These are phyloP conservation scores for Purpureocillium lavendulum DNA, from an alignment of 2,329 filamentous ascomycete genomes.

Conservation along the genomic window DNA sequence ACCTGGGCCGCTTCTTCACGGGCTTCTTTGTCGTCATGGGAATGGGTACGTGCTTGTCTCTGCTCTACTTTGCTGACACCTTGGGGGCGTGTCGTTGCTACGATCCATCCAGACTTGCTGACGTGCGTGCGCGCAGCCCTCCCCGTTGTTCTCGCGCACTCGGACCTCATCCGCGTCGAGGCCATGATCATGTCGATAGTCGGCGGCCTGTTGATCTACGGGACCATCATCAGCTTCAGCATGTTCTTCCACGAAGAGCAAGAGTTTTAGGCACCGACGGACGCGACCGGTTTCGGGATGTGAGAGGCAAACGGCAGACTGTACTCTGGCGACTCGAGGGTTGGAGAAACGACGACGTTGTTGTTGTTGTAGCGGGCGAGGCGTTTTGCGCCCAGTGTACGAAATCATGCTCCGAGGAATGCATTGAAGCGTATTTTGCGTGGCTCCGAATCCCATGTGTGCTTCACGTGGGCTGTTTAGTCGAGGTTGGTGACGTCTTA, in stretches of 20 bases:
- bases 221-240: slow-evolving; percentile 94
- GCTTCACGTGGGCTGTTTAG: not conserved
- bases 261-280: slow-evolving; percentile 59
- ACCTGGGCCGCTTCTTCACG: slow-evolving; percentile 88
- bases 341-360: too few relatives aligned
- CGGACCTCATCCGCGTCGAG: slow-evolving; percentile 68
- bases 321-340: too few relatives aligned
- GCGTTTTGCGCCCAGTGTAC: too few relatives aligned
- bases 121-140: slow-evolving; percentile 51
- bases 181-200: slow-evolving; percentile 95
- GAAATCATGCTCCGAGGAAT: too few relatives aligned
- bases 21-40: slow-evolving; percentile 97
- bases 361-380: too few relatives aligned
- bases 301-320: too few relatives aligned
- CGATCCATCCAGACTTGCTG: too few relatives aligned
- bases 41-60: slow-evolving; percentile 79
- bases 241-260: slow-evolving; percentile 98
- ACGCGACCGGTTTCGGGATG: not conserved
- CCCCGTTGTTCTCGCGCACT: slow-evolving; percentile 80
- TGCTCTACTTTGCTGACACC: too few relatives aligned
- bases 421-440: not conserved
- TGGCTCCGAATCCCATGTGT: not conserved
- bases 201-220: slow-evolving; percentile 90
- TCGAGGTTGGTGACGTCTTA: not conserved
- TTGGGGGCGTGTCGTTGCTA: too few relatives aligned